A percentile compares a stretch with the other conserved stretches of the same genome.
phyloP scores from a whole-genome alignment of 192 early-diverging fungal species.

The Podila clonocystis region DNA sequence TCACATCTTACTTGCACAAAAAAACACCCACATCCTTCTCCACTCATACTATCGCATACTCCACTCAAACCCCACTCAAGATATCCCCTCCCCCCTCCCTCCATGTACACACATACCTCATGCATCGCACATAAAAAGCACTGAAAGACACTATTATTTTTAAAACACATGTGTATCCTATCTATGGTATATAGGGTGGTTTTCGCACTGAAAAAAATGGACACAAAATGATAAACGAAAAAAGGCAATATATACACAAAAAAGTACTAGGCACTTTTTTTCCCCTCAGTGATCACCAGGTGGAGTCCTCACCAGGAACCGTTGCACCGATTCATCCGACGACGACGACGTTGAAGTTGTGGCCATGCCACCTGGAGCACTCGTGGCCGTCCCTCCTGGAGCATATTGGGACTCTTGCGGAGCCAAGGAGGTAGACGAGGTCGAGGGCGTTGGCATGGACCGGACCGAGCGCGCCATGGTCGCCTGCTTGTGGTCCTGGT shows the following conservation, averaged over 20 bases:
- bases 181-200: background rate
- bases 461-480: background rate
- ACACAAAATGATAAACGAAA: background rate
- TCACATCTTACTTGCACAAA: too few species aligned
- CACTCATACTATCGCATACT: too few species aligned
- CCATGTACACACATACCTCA: too few species aligned
- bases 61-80: too few species aligned
- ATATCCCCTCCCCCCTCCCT: too few species aligned
- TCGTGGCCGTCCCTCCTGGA: background rate
- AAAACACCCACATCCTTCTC: too few species aligned
- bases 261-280: background rate
- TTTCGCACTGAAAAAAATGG: background rate
- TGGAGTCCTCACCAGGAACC: constrained; percentile 12
- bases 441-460: background rate
- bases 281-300: constrained; percentile 3
- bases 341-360: background rate
- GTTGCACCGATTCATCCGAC: constrained; percentile 6
- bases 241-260: constrained; percentile 5
- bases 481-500: background rate
- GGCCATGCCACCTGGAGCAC: background rate
- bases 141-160: background rate
- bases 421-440: background rate
- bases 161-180: too few species aligned
- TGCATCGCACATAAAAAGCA: constrained; percentile 5
- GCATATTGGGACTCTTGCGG: background rate